Conservation (phyloP, 352 stramenopile species). For the Globisporangium polare region DNA sequence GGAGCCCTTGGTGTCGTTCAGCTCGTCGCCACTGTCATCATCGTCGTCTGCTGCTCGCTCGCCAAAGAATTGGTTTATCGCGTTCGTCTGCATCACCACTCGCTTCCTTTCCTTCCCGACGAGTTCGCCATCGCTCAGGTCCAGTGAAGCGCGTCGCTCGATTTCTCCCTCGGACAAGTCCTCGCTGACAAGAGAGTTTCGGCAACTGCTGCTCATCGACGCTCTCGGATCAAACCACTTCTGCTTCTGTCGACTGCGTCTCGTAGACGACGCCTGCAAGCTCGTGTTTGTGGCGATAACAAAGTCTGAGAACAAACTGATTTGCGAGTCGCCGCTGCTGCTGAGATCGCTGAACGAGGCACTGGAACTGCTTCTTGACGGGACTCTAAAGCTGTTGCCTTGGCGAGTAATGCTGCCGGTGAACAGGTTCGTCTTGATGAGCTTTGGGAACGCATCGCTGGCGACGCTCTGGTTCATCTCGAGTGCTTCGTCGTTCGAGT, state of each 20-base stretch:
- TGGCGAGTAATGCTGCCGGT: background rate
- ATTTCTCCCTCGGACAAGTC: constrained; percentile 47
- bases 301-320: constrained; percentile 5
- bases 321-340: background rate
- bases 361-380: background rate
- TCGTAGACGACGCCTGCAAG: background rate
- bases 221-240: background rate
- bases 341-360: background rate
- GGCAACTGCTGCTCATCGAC: constrained; percentile 18
- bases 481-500: background rate
- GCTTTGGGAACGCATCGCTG: background rate
- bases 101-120: constrained; percentile 28
- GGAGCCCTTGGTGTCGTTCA: constrained; percentile 22
- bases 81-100: constrained; percentile 27
- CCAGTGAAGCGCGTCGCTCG: constrained; percentile 12
- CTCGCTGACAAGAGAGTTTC: constrained; percentile 26
- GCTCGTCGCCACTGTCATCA: background rate
- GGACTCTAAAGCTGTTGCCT: background rate
- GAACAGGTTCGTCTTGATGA: constrained; percentile 2
- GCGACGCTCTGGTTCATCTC: background rate
- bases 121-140: constrained; percentile 71
- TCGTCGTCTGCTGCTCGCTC: constrained; percentile 1
- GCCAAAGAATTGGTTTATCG: background rate
- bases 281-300: background rate
- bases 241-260: background rate